Conservation (phyloP, 2,329 filamentous ascomycete genomes). For the Alternaria burnsii region DNA sequence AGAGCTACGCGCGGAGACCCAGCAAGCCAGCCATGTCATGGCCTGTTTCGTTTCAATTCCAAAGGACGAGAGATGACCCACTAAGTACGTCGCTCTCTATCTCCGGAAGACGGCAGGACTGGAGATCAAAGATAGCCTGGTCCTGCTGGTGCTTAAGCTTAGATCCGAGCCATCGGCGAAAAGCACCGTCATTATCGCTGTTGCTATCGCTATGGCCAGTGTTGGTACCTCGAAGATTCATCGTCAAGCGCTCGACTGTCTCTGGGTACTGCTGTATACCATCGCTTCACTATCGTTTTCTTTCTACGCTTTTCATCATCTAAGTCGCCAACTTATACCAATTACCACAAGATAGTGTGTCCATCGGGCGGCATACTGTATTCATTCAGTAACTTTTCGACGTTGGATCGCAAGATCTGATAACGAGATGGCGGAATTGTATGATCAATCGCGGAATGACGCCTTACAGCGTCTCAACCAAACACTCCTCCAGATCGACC, state of each 20-base stretch:
- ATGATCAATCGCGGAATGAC: slow-evolving; percentile 39
- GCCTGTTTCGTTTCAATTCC: slow-evolving; percentile 4
- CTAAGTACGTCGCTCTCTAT: slow-evolving; percentile 13
- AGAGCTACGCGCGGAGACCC: slow-evolving; percentile 6
- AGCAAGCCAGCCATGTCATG: slow-evolving; percentile 18
- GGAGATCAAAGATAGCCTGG: slow-evolving; percentile 11
- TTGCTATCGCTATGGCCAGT: slow-evolving; percentile 22
- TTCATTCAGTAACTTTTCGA: not conserved
- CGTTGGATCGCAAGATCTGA: not conserved
- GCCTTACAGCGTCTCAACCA: slow-evolving; percentile 48
- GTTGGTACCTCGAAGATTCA: slow-evolving; percentile 15
- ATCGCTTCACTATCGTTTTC: slow-evolving; percentile 26
- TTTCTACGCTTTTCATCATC: slow-evolving; percentile 21
- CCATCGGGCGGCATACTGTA: not conserved
- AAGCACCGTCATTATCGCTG: slow-evolving; percentile 6
- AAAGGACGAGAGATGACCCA: slow-evolving; percentile 2
- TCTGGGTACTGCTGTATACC: slow-evolving; percentile 32
- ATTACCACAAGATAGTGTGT: slow-evolving; percentile 15
- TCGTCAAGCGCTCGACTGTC: slow-evolving; percentile 22
- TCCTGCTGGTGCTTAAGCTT: slow-evolving; percentile 16
- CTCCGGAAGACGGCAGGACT: slow-evolving; percentile 13
- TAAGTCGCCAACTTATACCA: slow-evolving; percentile 20
- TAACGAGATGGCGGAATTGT: slow-evolving; percentile 35
- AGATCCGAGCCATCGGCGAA: slow-evolving; percentile 50
- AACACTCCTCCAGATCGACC: slow-evolving; percentile 50